phyloP scores from a whole-genome alignment of 345 rosid genomes.

The Mangifera indica region DNA sequence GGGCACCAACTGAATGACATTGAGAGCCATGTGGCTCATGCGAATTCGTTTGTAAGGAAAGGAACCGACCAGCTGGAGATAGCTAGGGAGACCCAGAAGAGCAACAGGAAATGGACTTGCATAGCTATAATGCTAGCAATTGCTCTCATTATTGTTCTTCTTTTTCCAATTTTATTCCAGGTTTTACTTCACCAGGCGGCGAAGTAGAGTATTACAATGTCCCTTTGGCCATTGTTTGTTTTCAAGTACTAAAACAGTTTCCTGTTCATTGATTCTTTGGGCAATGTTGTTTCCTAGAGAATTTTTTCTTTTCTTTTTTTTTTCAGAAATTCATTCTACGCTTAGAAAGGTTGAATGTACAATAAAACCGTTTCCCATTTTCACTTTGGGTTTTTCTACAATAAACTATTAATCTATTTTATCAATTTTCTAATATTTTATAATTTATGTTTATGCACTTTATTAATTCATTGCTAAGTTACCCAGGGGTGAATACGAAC shows the following conservation, averaged over 20 bases:
- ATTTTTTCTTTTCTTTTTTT: not conserved
- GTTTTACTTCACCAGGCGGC: not conserved
- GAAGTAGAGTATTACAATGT: not conserved
- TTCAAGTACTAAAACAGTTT: not conserved
- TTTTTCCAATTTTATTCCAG: slow-evolving; percentile 3
- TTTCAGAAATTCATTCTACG: not conserved
- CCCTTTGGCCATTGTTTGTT: not conserved
- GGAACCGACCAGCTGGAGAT: slow-evolving; percentile 53
- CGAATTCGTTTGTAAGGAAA: slow-evolving; percentile 60
- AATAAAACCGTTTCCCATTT: not conserved
- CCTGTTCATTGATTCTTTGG: not conserved
- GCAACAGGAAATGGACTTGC: slow-evolving; percentile 69
- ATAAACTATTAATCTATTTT: too few species aligned
- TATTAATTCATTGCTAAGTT: too few species aligned
- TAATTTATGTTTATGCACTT: too few species aligned
- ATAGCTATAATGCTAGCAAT: slow-evolving; percentile 39
- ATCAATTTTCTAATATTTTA: too few species aligned
- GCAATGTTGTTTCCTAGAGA: not conserved
- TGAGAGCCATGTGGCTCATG: slow-evolving; percentile 69
- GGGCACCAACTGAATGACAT: slow-evolving; percentile 79
- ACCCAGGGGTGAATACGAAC: too few species aligned
- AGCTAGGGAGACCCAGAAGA: slow-evolving; percentile 56
- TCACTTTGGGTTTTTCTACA: too few species aligned
- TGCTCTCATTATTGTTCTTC: slow-evolving; percentile 23
- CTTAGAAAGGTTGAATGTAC: not conserved